Percentiles rank a stretch among this genome's conserved stretches.
These are phyloP conservation scores for Scheffersomyces lignicola DNA, from an alignment of 1,139 yeast species.

Conservation along the genomic window DNA sequence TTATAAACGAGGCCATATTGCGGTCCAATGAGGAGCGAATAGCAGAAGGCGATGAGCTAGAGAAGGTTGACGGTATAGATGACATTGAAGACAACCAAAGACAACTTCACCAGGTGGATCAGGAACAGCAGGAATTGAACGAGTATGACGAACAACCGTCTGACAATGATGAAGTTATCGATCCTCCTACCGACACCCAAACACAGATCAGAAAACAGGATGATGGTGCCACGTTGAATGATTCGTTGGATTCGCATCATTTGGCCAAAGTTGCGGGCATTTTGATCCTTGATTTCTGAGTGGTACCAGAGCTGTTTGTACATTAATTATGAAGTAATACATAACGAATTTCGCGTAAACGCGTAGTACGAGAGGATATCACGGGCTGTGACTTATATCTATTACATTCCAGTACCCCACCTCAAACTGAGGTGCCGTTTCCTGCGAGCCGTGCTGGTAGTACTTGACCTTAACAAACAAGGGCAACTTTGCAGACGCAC, in stretches of 20 bases:
- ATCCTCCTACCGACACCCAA: slow-evolving; percentile 20
- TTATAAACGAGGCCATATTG: slow-evolving; percentile 62
- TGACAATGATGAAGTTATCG: slow-evolving; percentile 15
- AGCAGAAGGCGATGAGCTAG: slow-evolving; percentile 27
- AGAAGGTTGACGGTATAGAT: slow-evolving; percentile 35
- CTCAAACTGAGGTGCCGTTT: slow-evolving; percentile 17
- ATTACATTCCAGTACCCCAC: slow-evolving; percentile 38
- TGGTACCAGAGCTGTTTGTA: too few relatives aligned
- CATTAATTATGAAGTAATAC: too few relatives aligned
- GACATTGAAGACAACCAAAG: slow-evolving; percentile 22
- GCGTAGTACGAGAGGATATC: too few relatives aligned
- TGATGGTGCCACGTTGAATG: slow-evolving; percentile 19
- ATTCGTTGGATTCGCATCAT: slow-evolving; percentile 52
- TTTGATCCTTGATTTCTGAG: slow-evolving; percentile 55
- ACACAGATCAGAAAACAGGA: slow-evolving; percentile 17
- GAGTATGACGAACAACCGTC: slow-evolving; percentile 12
- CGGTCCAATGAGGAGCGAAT: slow-evolving; percentile 57
- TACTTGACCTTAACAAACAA: slow-evolving; percentile 28
- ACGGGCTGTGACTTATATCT: too few relatives aligned
- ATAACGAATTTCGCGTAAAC: too few relatives aligned
- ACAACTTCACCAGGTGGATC: slow-evolving; percentile 19
- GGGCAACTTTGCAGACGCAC: slow-evolving; percentile 22
- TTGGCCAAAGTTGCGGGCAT: slow-evolving; percentile 55
- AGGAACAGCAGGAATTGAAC: slow-evolving; percentile 13
- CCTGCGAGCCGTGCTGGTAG: slow-evolving; percentile 23